Percentiles rank a stretch among this genome's conserved stretches.
Conservation (phyloP, 805 yeast species). For the Kuraishia ogatae region DNA sequence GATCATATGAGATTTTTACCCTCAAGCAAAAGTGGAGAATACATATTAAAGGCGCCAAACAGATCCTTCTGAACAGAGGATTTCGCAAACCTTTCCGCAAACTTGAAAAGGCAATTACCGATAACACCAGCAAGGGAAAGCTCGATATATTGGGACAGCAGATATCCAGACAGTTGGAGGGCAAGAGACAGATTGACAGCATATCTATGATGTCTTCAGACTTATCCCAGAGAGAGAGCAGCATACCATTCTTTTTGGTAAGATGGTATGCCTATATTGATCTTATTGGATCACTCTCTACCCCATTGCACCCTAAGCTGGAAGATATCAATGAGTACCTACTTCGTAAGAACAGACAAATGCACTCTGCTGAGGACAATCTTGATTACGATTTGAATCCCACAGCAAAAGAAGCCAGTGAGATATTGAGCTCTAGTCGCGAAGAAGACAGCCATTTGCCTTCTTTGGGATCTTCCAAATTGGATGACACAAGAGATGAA, state of each 20-base stretch:
- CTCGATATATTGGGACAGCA: too few species aligned
- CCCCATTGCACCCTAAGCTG: constrained; percentile 29
- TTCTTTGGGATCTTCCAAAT: not conserved
- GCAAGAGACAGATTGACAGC: not conserved
- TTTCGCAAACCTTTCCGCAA: constrained; percentile 25
- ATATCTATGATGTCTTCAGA: too few species aligned
- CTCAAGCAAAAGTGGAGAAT: constrained; percentile 48
- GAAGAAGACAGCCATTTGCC: too few species aligned
- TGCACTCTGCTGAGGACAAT: not conserved
- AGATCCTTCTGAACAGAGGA: constrained; percentile 48
- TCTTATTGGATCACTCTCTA: constrained; percentile 52
- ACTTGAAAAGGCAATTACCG: constrained; percentile 10
- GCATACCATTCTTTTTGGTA: constrained; percentile 44
- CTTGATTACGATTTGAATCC: not conserved
- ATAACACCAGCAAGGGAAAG: too few species aligned
- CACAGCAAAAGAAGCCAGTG: not conserved
- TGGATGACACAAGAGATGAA: not conserved
- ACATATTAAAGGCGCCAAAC: constrained; percentile 61
- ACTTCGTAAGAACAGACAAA: constrained; percentile 4
- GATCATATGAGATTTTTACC: constrained; percentile 45
- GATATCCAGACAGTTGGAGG: not conserved
- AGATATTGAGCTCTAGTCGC: too few species aligned
- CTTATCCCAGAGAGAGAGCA: constrained; percentile 7
- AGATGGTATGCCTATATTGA: constrained; percentile 68
- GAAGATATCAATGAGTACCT: constrained; percentile 11